Evolutionary conservation across 768 basidiomycete species (phyloP), one percentile per base, ranked within the genome.

Genomic region (Russula earlei): DNA sequence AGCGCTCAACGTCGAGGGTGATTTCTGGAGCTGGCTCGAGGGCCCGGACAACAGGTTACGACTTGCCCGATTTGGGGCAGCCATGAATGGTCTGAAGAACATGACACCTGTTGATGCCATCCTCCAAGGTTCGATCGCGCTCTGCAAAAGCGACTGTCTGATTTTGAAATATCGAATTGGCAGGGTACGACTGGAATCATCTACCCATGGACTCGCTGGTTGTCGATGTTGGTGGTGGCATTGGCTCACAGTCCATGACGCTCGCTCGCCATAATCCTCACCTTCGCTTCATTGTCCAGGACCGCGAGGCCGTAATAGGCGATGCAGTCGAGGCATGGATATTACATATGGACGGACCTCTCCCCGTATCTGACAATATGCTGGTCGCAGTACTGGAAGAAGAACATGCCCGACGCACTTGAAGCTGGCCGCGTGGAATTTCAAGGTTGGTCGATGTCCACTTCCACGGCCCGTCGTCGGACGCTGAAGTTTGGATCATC

Each of bases 241-340:
- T 52, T 10, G 56, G 56, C 3, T 31, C 51, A 11, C 43, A 53
- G 15, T 52, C 56, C 14, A 46, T 57, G 15, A 38, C 29, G 19
- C 44, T 57, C 14, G 43, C 56, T 14, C 11, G 1, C 3, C 44
- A 41, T 24, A 40, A 53, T 12, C 15, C 51, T 1, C 41, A 58
- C 9, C 52, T 53, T 19, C 51, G 38, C n/a, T 58, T 54, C 33
- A 8, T 58, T n/a, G 40, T 58, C 22, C 56, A 54, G 33, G 56
- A 58, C 10, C 56, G 52, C 22, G 15, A 44, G 11, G 1, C 36
- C 17, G 51, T 53, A 20, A 15, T 40, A 24, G 6, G 19, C 19
- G 53, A 54, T 47, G 53, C 53, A 29, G 25, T 40, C 14, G 37
- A 46, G 25, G 53, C 31, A 54, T 11, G 53, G 46, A 9, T 4